phyloP scores from a whole-genome alignment of 345 rosid genomes.

The Mangifera indica region DNA sequence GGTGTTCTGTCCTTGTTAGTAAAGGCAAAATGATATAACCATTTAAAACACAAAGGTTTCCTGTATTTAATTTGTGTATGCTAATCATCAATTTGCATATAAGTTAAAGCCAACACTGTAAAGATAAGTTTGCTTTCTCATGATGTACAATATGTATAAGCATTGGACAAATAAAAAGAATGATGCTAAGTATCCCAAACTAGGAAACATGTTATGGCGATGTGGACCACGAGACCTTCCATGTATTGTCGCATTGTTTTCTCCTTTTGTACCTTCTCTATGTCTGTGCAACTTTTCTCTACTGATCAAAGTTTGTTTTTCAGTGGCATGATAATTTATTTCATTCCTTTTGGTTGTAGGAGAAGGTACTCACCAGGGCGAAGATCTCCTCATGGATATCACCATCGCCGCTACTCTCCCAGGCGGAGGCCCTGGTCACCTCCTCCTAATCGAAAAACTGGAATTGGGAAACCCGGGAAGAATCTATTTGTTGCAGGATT shows the following conservation, averaged over 20 bases:
- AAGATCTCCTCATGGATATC: constrained; percentile 24
- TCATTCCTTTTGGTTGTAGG: constrained; percentile 20
- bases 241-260: neutral
- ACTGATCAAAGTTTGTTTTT: neutral
- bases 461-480: constrained; percentile 30
- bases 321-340: neutral
- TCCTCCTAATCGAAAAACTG: constrained; percentile 26
- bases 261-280: neutral
- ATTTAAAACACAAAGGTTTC: neutral
- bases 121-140: neutral
- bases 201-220: neutral
- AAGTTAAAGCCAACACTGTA: neutral
- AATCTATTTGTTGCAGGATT: constrained; percentile 29
- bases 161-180: neutral
- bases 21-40: neutral
- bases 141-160: neutral
- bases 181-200: neutral
- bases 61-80: neutral
- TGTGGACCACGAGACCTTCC: neutral
- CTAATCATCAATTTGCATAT: neutral
- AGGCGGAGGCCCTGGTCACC: constrained; percentile 29
- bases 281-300: neutral
- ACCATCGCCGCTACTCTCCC: constrained; percentile 18
- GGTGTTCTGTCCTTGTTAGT: neutral
- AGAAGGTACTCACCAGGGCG: constrained; percentile 25